phyloP scores from a whole-genome alignment of 202 grass and related monocot genomes.

The Cymbopogon flexuosus region DNA sequence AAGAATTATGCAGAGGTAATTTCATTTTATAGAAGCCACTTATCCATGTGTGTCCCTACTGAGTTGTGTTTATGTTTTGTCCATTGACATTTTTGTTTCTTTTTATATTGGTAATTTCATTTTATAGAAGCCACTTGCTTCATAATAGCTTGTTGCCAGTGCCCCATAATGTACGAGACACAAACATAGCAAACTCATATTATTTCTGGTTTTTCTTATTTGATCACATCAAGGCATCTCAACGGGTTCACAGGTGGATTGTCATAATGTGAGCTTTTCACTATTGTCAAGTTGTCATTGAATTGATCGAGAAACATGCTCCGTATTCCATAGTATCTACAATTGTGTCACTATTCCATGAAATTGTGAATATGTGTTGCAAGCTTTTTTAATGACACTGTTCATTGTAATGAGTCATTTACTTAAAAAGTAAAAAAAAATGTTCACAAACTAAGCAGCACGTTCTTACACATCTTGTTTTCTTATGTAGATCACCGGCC shows the following conservation, averaged over 20 bases:
- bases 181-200: slow-evolving; percentile 10
- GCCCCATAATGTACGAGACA: not conserved
- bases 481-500: slow-evolving; percentile 69
- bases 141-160: not conserved
- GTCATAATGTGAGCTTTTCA: slow-evolving; percentile 10
- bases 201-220: not conserved
- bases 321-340: not conserved
- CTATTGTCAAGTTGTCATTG: slow-evolving; percentile 3
- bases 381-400: not conserved
- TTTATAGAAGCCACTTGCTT: not conserved
- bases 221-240: not conserved
- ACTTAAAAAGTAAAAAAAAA: not conserved
- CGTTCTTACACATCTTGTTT: slow-evolving; percentile 13
- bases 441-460: not conserved
- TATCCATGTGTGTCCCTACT: slow-evolving; percentile 14
- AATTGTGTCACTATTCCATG: not conserved
- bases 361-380: slow-evolving; percentile 19
- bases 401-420: slow-evolving; percentile 2
- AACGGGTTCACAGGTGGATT: not conserved
- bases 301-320: slow-evolving; percentile 16
- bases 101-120: not conserved
- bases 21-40: slow-evolving; percentile 18
- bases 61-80: not conserved
- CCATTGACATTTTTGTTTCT: not conserved
- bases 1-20: slow-evolving; percentile 82